Conservation (phyloP, 2,329 filamentous ascomycete species). For the Microdochium bolleyi region DNA sequence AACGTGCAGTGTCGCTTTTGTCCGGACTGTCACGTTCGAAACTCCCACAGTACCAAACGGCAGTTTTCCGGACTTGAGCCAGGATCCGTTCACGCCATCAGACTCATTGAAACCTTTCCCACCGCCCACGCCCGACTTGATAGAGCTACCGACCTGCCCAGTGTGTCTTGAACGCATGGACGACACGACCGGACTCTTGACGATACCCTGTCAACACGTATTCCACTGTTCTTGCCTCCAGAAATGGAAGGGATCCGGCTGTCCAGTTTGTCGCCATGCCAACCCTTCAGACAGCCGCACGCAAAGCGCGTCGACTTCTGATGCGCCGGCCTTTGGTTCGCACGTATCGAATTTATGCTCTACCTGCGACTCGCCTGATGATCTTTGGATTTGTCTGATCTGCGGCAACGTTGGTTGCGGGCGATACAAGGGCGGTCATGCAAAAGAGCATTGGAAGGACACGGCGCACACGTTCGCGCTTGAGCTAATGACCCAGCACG, state of each 20-base stretch:
- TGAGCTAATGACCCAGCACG: conserved; percentile 86
- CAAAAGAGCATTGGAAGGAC: conserved; percentile 87
- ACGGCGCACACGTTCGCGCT: conserved; percentile 88
- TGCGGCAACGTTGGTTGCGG: conserved; percentile 91
- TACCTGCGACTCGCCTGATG: conserved; percentile 70
- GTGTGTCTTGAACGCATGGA: conserved; percentile 98
- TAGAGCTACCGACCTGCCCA: conserved; percentile 91
- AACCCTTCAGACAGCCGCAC: conserved; percentile 26
- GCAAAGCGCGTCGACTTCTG: conserved; percentile 38
- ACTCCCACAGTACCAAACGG: conserved; percentile 40
- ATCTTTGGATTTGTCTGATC: conserved; percentile 92
- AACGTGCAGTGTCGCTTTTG: conserved; percentile 89
- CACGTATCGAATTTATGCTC: conserved; percentile 64
- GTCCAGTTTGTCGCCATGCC: conserved; percentile 90
- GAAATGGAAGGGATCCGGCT: conserved; percentile 91
- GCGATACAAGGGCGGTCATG: conserved; percentile 87
- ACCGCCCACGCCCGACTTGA: conserved; percentile 68
- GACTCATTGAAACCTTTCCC: conserved; percentile 49
- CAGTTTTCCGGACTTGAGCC: conserved; percentile 51
- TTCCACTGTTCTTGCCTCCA: conserved; percentile 96
- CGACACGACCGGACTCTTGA: conserved; percentile 88
- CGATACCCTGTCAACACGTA: conserved; percentile 93
- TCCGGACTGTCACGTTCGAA: conserved; percentile 85
- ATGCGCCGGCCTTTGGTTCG: conserved; percentile 48
- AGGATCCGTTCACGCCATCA: conserved; percentile 55